phyloP scores from a whole-genome alignment of 768 basidiomycete genomes.

The Russula brevipes region DNA sequence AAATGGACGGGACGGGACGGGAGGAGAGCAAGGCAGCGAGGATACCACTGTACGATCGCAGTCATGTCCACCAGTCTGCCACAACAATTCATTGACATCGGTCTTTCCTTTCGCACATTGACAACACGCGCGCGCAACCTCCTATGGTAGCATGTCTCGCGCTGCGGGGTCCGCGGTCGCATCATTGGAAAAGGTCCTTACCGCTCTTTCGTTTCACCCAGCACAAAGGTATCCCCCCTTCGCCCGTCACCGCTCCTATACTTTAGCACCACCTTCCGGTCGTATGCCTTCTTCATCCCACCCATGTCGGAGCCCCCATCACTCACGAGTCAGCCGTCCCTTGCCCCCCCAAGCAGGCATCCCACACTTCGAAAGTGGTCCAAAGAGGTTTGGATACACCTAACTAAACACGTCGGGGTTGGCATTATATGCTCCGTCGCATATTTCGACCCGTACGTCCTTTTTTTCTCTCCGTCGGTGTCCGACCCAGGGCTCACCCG shows the following conservation, averaged over 20 bases:
- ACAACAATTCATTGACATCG: neutral
- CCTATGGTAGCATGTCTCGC: neutral
- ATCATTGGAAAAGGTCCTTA: conserved; percentile 1
- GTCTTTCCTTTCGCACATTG: neutral
- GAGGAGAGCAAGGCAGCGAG: no score
- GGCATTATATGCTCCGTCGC: conserved; percentile 87
- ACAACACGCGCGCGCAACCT: neutral
- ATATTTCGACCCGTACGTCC: conserved; percentile 77
- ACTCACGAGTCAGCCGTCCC: neutral
- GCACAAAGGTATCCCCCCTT: conserved; percentile 7
- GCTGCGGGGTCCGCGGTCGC: conserved; percentile 5
- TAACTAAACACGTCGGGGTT: conserved; percentile 65
- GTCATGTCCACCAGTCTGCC: neutral
- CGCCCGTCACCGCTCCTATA: conserved; percentile 2
- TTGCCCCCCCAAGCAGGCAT: neutral
- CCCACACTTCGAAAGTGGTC: neutral
- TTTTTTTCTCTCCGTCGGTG: neutral
- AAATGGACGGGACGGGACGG: no score
- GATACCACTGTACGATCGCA: no score
- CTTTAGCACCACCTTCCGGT: neutral
- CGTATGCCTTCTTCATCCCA: conserved; percentile 14
- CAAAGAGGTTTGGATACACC: conserved; percentile 37
- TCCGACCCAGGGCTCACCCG: neutral
- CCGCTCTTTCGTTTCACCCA: conserved; percentile 23
- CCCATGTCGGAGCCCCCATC: conserved; percentile 15